Evolutionary conservation across 352 stramenopile species (phyloP).

Genomic region (Phytophthora chlamydospora): DNA sequence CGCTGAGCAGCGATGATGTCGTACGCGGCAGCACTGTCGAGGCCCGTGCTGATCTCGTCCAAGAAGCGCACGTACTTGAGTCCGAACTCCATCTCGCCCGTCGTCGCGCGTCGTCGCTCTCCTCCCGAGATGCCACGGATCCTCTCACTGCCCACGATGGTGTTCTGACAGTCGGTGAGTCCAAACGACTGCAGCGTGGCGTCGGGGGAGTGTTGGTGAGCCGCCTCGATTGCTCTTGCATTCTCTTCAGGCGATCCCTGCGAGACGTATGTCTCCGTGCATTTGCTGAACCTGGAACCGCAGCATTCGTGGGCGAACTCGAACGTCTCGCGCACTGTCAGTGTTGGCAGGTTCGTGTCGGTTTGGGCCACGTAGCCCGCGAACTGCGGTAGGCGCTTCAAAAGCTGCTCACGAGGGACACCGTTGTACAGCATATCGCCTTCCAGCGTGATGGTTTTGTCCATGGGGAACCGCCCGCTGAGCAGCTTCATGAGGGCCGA

Average conservation of each 20-base stretch:
- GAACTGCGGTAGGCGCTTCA: constrained; percentile 17
- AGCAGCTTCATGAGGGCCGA: constrained; percentile 25
- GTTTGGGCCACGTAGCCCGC: constrained; percentile 20
- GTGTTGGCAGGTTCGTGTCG: constrained; percentile 18
- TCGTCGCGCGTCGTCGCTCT: constrained; percentile 83
- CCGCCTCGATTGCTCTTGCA: neutral
- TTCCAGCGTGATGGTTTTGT: constrained; percentile 18
- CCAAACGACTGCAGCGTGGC: constrained; percentile 10
- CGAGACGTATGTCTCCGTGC: neutral
- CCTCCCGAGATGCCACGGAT: constrained; percentile 67
- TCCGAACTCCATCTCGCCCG: constrained; percentile 86
- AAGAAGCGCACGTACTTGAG: constrained; percentile 52
- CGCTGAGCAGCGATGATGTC: constrained; percentile 22
- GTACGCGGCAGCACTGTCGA: constrained; percentile 18
- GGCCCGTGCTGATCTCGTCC: constrained; percentile 21
- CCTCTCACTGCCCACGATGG: constrained; percentile 14
- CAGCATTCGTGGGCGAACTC: constrained; percentile 20
- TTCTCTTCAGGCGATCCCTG: neutral
- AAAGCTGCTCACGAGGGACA: constrained; percentile 8
- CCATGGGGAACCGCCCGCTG: constrained; percentile 13
- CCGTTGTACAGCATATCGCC: constrained; percentile 20
- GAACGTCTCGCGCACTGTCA: constrained; percentile 19
- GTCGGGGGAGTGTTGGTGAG: neutral
- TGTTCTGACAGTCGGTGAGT: constrained; percentile 14
- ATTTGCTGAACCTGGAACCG: constrained; percentile 1